These are phyloP conservation scores for Vaccinium macrocarpon DNA, from an alignment of 148 eudicot genomes.

Conservation along the genomic window DNA sequence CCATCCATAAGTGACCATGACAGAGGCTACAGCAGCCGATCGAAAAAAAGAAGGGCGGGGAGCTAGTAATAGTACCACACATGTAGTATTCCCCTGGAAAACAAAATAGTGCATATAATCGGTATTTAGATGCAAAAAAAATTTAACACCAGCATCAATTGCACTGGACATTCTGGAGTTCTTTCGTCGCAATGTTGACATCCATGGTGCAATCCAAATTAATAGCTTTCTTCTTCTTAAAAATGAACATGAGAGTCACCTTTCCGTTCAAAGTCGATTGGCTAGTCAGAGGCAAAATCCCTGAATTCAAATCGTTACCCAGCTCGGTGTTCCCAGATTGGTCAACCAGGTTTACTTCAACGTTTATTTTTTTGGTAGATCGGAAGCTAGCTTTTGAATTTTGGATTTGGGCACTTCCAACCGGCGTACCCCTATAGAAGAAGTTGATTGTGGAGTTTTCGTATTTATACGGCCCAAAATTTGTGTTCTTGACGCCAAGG, in stretches of 20 bases:
- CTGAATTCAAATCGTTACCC: not conserved
- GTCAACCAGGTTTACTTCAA: not conserved
- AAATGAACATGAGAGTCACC: not conserved
- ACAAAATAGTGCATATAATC: too few species aligned
- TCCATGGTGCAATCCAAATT: not conserved
- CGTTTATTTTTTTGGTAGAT: slow-evolving; percentile 11
- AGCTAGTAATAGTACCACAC: too few species aligned
- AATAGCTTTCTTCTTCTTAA: not conserved
- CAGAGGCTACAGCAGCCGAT: too few species aligned
- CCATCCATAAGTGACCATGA: too few species aligned
- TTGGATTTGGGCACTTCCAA: slow-evolving; percentile 8
- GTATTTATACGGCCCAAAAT: slow-evolving; percentile 7
- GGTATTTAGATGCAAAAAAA: too few species aligned
- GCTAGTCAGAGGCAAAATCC: not conserved
- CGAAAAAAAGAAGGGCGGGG: too few species aligned
- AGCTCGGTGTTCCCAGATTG: not conserved
- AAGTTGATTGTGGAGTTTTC: not conserved
- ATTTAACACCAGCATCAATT: not conserved
- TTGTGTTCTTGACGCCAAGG: slow-evolving; percentile 21
- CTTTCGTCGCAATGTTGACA: not conserved
- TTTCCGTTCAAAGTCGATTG: not conserved
- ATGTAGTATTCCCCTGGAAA: too few species aligned
- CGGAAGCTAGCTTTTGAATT: not conserved
- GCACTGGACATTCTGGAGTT: slow-evolving; percentile 4
- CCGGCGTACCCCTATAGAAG: not conserved